Evolutionary conservation across 345 rosid species (phyloP).

Genomic region (Gossypium arboreum): DNA sequence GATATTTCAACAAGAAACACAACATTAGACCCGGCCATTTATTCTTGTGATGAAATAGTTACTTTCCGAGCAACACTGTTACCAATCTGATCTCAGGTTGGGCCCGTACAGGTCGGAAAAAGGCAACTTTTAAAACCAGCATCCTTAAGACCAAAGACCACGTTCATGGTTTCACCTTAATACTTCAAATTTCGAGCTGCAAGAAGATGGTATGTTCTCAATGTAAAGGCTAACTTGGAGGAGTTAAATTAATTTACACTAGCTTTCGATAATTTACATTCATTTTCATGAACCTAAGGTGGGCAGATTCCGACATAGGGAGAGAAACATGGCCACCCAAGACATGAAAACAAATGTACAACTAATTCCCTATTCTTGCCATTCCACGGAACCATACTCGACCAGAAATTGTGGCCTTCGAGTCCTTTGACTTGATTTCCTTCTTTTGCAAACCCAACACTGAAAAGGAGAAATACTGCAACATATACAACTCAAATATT

Average conservation of each 20-base stretch:
- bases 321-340: background rate
- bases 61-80: no score
- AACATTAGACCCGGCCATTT: no score
- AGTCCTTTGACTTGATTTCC: background rate
- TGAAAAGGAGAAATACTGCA: background rate
- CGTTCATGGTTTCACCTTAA: background rate
- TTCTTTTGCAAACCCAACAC: background rate
- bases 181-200: background rate
- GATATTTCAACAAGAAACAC: no score
- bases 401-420: background rate
- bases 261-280: background rate
- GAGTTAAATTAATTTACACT: background rate
- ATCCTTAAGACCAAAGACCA: background rate
- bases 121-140: no score
- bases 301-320: background rate
- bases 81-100: no score
- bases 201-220: background rate
- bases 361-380: background rate
- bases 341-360: background rate
- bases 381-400: background rate
- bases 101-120: no score
- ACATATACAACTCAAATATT: conserved; percentile 3
- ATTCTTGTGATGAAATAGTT: no score
- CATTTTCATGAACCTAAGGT: background rate
- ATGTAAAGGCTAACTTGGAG: background rate